Evolutionary conservation across 2,329 filamentous ascomycete genomes (phyloP).

Genomic region (Fusarium liriodendri): DNA sequence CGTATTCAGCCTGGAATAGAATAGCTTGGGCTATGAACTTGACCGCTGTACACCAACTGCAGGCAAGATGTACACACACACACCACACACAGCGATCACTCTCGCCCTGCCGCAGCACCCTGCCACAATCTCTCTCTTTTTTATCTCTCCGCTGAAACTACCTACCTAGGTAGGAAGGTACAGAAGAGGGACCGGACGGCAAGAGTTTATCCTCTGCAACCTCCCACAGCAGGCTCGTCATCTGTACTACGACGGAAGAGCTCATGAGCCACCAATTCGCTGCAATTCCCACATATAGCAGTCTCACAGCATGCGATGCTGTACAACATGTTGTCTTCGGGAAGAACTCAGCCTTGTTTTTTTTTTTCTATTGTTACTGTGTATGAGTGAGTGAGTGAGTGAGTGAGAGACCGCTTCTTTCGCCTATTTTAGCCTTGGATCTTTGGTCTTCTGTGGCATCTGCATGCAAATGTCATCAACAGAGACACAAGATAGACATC

Average conservation of each 20-base stretch:
- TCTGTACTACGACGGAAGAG: conserved; percentile 21
- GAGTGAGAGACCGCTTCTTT: conserved; percentile 3
- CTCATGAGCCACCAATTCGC: conserved; percentile 35
- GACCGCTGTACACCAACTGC: background rate
- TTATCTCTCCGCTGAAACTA: conserved; percentile 20
- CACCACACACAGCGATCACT: background rate
- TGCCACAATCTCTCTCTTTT: conserved; percentile 10
- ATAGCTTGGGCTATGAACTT: background rate
- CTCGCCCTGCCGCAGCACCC: background rate
- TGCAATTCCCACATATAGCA: conserved; percentile 40
- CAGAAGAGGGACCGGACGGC: background rate
- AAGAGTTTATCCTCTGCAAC: conserved; percentile 16
- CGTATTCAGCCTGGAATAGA: background rate
- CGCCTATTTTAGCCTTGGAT: background rate
- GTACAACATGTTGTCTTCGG: conserved; percentile 3
- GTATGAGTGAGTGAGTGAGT: background rate
- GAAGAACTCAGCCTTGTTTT: conserved; percentile 31
- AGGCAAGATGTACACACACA: background rate
- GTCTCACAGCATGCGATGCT: conserved; percentile 18
- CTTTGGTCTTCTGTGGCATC: conserved; percentile 9
- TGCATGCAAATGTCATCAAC: conserved; percentile 11
- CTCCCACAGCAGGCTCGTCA: conserved; percentile 27
- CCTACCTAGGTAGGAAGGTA: conserved; percentile 33
- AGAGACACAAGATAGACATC: background rate
- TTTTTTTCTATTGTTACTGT: background rate